These are phyloP conservation scores for Alternaria tenuissima DNA, from an alignment of 2,329 filamentous ascomycete genomes.

Conservation along the genomic window DNA sequence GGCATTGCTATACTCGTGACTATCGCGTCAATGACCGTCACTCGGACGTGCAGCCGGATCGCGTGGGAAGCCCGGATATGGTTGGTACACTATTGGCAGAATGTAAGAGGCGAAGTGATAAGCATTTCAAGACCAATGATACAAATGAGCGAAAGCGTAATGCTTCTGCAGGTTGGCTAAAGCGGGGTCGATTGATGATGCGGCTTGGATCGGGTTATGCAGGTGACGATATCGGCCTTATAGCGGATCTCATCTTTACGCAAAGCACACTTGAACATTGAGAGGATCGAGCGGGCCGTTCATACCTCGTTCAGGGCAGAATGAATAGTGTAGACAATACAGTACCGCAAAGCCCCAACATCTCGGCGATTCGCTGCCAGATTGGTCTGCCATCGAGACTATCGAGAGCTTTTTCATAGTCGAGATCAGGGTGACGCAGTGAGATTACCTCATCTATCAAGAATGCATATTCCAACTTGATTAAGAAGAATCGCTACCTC, in stretches of 20 bases:
- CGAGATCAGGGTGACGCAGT: neutral
- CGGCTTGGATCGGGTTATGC: conserved; percentile 24
- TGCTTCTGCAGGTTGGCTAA: conserved; percentile 15
- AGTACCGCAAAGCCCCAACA: neutral
- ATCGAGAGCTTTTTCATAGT: neutral
- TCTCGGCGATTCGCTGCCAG: neutral
- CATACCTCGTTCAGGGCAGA: neutral
- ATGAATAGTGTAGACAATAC: neutral
- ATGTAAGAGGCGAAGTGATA: conserved; percentile 17
- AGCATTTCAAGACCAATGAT: conserved; percentile 8
- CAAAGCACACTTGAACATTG: neutral
- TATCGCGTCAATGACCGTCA: conserved; percentile 27
- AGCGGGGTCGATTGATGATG: conserved; percentile 18
- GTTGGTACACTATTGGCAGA: conserved; percentile 2
- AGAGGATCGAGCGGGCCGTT: neutral
- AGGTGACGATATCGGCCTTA: conserved; percentile 9
- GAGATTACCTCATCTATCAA: neutral
- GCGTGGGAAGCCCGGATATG: conserved; percentile 17
- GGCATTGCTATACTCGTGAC: conserved; percentile 29
- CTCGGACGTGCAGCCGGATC: conserved; percentile 29
- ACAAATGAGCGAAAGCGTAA: conserved; percentile 4
- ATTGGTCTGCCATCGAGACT: neutral
- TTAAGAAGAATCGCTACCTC: neutral
- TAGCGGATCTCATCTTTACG: neutral
- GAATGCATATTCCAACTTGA: neutral